Base-by-base conservation (phyloP, 2,329 filamentous ascomycete genomes). In the Claviceps spartinae region DNA sequence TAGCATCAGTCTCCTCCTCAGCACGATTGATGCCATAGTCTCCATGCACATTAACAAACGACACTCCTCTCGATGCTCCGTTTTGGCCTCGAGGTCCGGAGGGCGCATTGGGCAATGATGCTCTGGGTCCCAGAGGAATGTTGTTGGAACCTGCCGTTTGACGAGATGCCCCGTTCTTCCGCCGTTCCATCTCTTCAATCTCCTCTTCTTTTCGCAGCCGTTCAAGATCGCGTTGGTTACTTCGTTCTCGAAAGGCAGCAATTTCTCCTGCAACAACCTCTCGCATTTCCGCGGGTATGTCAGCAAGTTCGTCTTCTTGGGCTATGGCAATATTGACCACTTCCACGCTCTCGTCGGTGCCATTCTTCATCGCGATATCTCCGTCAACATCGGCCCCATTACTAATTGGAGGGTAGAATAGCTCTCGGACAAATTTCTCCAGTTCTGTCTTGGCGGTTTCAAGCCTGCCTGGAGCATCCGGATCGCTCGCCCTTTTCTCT, bases 191-290 rank as follows among this genome's bases (percentile, higher is more conserved):
- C 52, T 87, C 85, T 64, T 97, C 93, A 59, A 95, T 81, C 64
- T 97, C 91, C 65, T 98, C 93, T 67, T 98, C 93, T 45, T 85
- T 77, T 62, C 83, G 83, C 38, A 95, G 71, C 3, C 93, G 85
- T 67, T 98, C 93, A 62, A 94, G 72, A 63, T 98, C 93, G 41
- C 91, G 79, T 55, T 86, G 82, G 54, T 83, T 95, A 59, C 91
- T 96, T 20, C 91, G 79, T 58, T 98, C 93, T 57, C 93, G 79
- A 72, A 98, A 98, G 0, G 90, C 87, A 0, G 88, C 83, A 61
- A 98, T 98, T 65, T 98, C 94, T 53, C 85, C 85, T 0, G 93
- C 88, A 16, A 98, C 93, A 0, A 88, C 90, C 64, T 95, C 93
- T 24, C 93, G 83, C 88, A 95, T 94, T 64, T 97, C 93, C 1